Conservation (phyloP, 148 eudicot species). For the Heliosperma pusillum region DNA sequence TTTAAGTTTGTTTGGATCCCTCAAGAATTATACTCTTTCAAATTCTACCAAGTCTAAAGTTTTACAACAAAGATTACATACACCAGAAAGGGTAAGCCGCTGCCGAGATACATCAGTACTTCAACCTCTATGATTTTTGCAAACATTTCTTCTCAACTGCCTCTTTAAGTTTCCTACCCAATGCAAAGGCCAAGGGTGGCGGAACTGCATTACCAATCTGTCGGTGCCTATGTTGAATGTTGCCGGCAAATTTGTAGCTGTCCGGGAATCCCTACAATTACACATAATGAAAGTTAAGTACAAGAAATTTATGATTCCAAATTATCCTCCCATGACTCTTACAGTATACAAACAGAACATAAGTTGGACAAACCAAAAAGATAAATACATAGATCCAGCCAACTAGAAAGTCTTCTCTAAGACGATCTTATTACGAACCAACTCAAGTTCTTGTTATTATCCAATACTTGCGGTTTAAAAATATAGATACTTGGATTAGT, state of each 20-base stretch:
- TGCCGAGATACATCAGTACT: too few relatives aligned
- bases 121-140: background rate
- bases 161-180: slow-evolving; percentile 87
- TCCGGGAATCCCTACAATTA: slow-evolving; percentile 82
- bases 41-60: background rate
- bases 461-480: background rate
- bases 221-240: slow-evolving; percentile 70
- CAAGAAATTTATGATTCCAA: too few relatives aligned
- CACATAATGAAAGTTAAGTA: background rate
- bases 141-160: slow-evolving; percentile 54
- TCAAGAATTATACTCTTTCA: background rate
- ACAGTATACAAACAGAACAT: too few relatives aligned
- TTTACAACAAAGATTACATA: background rate
- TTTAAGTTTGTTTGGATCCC: background rate
- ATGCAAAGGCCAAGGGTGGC: slow-evolving; percentile 88
- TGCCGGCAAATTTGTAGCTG: slow-evolving; percentile 74
- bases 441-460: background rate
- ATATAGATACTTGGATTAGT: background rate
- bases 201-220: slow-evolving; percentile 98
- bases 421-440: too few relatives aligned
- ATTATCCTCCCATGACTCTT: too few relatives aligned
- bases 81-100: too few relatives aligned
- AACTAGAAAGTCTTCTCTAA: too few relatives aligned
- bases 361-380: too few relatives aligned
- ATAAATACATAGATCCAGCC: too few relatives aligned